Base-by-base conservation (phyloP, 2,329 filamentous ascomycete species). In the Clonostachys byssicola region DNA sequence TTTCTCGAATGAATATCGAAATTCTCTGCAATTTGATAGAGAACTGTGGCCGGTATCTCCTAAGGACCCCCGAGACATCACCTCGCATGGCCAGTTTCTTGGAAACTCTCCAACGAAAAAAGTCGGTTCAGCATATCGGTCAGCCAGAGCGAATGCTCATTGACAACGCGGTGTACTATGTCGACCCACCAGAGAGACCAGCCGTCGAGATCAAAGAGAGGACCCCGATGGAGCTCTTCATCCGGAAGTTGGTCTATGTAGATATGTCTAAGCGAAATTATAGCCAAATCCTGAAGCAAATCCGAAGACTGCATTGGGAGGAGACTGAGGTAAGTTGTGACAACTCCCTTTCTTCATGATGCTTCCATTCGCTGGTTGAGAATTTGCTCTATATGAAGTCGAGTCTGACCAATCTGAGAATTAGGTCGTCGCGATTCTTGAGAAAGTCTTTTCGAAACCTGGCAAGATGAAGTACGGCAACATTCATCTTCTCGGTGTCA, bases 1-100 rank as follows among this genome's bases (percentile, higher is more conserved):
- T 99, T 61, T 96, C 94, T 3, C 83, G 92, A 51, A 96, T 96
- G 88, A 99, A 99, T 60, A 96, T 99, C 53, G 95, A 99, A 65
- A 96, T 99, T 57, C 92, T 99, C 53, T 95, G 92, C 60, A 95
- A 95, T 60, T 75, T 99, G 30, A 77, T 99, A 18, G 94, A 99
- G 65, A 97, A 97, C 54, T 99, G 95, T 60, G 94, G 94, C 40
- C 84, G 94, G 16, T 99, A 96, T 66, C 74, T 99, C 18, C 78
- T 99, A 49, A 89, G 92, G 44, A 97, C 94, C 56, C 86, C 90
- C 0, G 92, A 97, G 52, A 97, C 95, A 0, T 86, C 89, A 10
- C 92, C 92, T 9, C 85, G 94, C 40, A 99, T 99, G 94, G 74
- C 78, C 2, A 92, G 89, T 1, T 99, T 99, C 64, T 70, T 99